Conservation (phyloP, 352 stramenopile species). For the Globisporangium cederbergense region DNA sequence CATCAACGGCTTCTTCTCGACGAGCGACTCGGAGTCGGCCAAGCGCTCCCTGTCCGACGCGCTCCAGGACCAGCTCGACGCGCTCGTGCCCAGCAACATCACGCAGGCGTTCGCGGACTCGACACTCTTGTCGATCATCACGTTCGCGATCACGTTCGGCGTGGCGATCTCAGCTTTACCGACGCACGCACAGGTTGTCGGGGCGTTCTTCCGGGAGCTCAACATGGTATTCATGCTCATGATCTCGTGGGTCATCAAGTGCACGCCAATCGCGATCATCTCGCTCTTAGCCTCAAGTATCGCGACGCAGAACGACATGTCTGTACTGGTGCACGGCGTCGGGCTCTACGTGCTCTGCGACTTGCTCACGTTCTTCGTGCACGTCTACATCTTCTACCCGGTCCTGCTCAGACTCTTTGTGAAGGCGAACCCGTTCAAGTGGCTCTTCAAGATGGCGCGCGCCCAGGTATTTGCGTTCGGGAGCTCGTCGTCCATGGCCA, state of each 20-base stretch:
- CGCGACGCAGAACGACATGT: slow-evolving; percentile 16
- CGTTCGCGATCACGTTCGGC: slow-evolving; percentile 43
- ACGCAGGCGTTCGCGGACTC: slow-evolving; percentile 31
- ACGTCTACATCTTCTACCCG: slow-evolving; percentile 27
- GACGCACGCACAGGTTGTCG: slow-evolving; percentile 11
- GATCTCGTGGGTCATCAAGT: slow-evolving; percentile 41
- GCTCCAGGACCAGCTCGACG: slow-evolving; percentile 27
- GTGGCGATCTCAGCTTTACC: slow-evolving; percentile 21
- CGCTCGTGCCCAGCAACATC: slow-evolving; percentile 40
- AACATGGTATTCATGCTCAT: slow-evolving; percentile 43
- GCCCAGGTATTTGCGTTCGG: slow-evolving; percentile 72
- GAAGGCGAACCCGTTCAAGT: slow-evolving; percentile 31
- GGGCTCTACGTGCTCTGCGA: slow-evolving; percentile 12
- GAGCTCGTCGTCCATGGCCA: slow-evolving; percentile 72
- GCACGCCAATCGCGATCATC: slow-evolving; percentile 35
- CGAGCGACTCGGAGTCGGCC: slow-evolving; percentile 4
- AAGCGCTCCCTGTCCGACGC: slow-evolving; percentile 23
- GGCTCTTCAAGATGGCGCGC: slow-evolving; percentile 39
- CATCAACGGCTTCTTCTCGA: slow-evolving; percentile 29
- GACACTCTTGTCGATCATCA: slow-evolving; percentile 40
- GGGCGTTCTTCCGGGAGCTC: slow-evolving; percentile 34
- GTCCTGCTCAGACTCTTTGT: slow-evolving; percentile 19
- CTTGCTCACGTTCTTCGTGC: slow-evolving; percentile 13
- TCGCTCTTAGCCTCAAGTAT: slow-evolving; percentile 36
- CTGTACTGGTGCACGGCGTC: not conserved